phyloP scores from a whole-genome alignment of 441 rosid genomes.

The Erysimum cheiri region DNA sequence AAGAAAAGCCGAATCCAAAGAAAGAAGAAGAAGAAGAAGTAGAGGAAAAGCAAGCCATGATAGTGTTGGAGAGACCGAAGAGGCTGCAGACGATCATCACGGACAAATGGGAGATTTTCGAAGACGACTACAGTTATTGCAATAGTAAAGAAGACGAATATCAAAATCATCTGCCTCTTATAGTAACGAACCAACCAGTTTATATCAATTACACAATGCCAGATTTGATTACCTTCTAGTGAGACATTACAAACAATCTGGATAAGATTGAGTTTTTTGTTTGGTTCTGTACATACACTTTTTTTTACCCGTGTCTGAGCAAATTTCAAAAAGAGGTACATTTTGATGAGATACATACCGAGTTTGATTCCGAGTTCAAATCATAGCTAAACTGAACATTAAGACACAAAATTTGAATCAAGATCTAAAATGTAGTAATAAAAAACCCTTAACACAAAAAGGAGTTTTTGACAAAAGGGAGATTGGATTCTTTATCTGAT shows the following conservation, averaged over 20 bases:
- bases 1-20: conserved; percentile 11
- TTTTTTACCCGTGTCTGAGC: conserved; percentile 34
- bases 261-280: conserved; percentile 21
- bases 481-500: conserved; percentile 73
- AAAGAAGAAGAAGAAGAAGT: conserved; percentile 9
- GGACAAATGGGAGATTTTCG: conserved; percentile 72
- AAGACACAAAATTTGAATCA: neutral
- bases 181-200: conserved; percentile 41
- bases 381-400: neutral
- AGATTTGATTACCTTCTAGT: conserved; percentile 70
- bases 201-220: conserved; percentile 51
- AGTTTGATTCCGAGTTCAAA: conserved; percentile 17
- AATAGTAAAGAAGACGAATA: conserved; percentile 4
- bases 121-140: conserved; percentile 50
- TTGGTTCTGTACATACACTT: conserved; percentile 44
- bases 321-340: conserved; percentile 28
- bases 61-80: conserved; percentile 31
- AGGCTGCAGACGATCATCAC: conserved; percentile 61
- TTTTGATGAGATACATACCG: conserved; percentile 35
- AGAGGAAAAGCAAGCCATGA: conserved; percentile 36
- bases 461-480: neutral
- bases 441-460: conserved; percentile 3
- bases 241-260: conserved; percentile 21
- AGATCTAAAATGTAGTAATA: neutral
- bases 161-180: conserved; percentile 40